phyloP scores from a whole-genome alignment of 495 filamentous ascomycete species.

The Aspergillus avenaceus region DNA sequence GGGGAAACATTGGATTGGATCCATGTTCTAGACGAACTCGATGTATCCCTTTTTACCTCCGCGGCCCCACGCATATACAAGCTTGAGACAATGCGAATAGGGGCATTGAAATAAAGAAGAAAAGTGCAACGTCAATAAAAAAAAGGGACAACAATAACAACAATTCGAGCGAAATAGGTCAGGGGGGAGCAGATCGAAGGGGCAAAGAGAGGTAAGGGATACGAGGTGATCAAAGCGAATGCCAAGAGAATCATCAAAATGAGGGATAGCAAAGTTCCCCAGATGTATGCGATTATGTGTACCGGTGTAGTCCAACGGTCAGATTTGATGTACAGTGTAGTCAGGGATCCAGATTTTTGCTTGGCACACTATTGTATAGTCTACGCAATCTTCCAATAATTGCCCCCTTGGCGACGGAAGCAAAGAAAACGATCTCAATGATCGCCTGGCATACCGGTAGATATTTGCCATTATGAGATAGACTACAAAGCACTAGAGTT shows the following conservation, averaged over 20 bases:
- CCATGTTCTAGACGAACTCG: no score
- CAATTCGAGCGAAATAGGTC: not conserved
- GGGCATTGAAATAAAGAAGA: not conserved
- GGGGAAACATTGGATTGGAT: no score
- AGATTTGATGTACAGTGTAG: no score
- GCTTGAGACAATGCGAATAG: not conserved
- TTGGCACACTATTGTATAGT: slow-evolving; percentile 8
- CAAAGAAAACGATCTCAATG: not conserved
- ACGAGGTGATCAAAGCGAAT: not conserved
- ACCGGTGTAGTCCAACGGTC: no score
- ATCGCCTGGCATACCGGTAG: slow-evolving; percentile 1
- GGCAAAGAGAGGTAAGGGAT: not conserved
- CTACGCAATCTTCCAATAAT: slow-evolving; percentile 11
- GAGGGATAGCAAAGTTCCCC: not conserved
- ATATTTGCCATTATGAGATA: not conserved
- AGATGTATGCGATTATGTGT: no score
- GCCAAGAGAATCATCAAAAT: not conserved
- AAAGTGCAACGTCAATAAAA: no score
- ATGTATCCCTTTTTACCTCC: not conserved
- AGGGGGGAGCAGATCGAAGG: not conserved
- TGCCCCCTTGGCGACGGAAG: not conserved
- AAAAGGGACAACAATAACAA: not conserved
- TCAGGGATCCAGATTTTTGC: no score
- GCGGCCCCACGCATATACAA: no score
- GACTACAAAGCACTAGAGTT: not conserved